Percentiles rank a stretch among this genome's conserved stretches.
These are phyloP conservation scores for Backusella psychrophila DNA, from an alignment of 192 early-diverging fungal genomes.

Conservation along the genomic window DNA sequence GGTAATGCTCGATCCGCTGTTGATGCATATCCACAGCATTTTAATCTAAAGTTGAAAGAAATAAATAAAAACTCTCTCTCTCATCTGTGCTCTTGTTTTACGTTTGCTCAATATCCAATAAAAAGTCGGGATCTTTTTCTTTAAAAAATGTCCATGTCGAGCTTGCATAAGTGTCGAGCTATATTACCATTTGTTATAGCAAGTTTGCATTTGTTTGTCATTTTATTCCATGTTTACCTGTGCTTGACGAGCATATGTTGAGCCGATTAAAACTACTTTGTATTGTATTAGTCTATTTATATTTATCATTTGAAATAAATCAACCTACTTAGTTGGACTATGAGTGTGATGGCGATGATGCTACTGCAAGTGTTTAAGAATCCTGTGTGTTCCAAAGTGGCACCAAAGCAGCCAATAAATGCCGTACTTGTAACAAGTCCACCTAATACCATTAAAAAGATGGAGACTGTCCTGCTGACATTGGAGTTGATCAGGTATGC, in stretches of 20 bases:
- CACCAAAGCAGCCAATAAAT: slow-evolving; percentile 22
- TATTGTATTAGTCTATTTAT: not conserved
- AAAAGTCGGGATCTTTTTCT: slow-evolving; percentile 12
- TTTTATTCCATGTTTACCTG: slow-evolving; percentile 1
- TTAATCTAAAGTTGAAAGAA: not conserved
- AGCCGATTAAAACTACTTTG: not conserved
- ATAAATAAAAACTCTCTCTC: too few species aligned
- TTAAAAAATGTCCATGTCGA: slow-evolving; percentile 17
- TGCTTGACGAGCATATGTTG: slow-evolving; percentile 4
- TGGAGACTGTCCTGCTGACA: slow-evolving; percentile 3
- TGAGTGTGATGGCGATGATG: slow-evolving; percentile 2
- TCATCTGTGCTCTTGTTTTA: not conserved
- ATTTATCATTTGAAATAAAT: not conserved
- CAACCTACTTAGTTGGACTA: slow-evolving; percentile 10
- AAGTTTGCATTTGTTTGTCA: not conserved
- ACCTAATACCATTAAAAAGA: slow-evolving; percentile 7
- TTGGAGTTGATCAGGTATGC: slow-evolving; percentile 18
- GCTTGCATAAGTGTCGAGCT: slow-evolving; percentile 21
- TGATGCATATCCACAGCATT: slow-evolving; percentile 23
- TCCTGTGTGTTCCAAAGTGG: slow-evolving; percentile 17
- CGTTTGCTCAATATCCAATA: slow-evolving; percentile 18
- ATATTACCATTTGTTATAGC: too few species aligned
- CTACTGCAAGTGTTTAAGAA: slow-evolving; percentile 17
- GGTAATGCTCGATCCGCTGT: slow-evolving; percentile 10
- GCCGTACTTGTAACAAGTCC: slow-evolving; percentile 1